Conservation (phyloP, 306 rosid genomes). For the Benincasa hispida region DNA sequence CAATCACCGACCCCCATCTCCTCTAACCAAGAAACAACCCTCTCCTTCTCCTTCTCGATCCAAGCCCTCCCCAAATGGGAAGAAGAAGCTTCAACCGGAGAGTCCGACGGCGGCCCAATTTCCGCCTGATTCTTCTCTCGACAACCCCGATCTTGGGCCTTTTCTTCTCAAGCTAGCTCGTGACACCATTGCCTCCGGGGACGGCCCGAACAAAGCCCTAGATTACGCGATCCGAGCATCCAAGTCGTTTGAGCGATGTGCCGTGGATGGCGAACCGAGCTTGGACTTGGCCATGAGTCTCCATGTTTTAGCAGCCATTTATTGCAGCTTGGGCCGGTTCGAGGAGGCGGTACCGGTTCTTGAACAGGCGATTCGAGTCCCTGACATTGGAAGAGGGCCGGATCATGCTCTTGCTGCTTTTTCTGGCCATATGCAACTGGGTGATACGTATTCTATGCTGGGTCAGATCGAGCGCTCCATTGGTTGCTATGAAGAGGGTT, state of each 20-base stretch:
- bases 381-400: constrained; percentile 40
- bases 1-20: constrained; percentile 46
- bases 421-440: constrained; percentile 92
- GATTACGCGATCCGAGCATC: constrained; percentile 82
- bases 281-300: constrained; percentile 93
- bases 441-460: constrained; percentile 92
- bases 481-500: constrained; percentile 68
- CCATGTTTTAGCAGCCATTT: constrained; percentile 89
- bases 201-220: constrained; percentile 74
- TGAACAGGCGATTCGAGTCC: constrained; percentile 79
- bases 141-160: constrained; percentile 98
- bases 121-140: constrained; percentile 52
- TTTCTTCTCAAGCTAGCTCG: constrained; percentile 85
- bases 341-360: constrained; percentile 94
- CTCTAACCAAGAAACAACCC: constrained; percentile 49
- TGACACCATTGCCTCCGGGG: constrained; percentile 89
- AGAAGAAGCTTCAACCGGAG: constrained; percentile 49
- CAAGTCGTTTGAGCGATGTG: constrained; percentile 86
- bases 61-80: constrained; percentile 42
- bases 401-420: constrained; percentile 96
- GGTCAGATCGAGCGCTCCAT: constrained; percentile 83
- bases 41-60: constrained; percentile 80
- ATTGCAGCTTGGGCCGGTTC: constrained; percentile 78
- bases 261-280: constrained; percentile 66
- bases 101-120: constrained; percentile 36